Percentiles rank a stretch among this genome's conserved stretches.
Conservation (phyloP, 2,329 filamentous ascomycete species). For the Pestalotiopsis sp. region DNA sequence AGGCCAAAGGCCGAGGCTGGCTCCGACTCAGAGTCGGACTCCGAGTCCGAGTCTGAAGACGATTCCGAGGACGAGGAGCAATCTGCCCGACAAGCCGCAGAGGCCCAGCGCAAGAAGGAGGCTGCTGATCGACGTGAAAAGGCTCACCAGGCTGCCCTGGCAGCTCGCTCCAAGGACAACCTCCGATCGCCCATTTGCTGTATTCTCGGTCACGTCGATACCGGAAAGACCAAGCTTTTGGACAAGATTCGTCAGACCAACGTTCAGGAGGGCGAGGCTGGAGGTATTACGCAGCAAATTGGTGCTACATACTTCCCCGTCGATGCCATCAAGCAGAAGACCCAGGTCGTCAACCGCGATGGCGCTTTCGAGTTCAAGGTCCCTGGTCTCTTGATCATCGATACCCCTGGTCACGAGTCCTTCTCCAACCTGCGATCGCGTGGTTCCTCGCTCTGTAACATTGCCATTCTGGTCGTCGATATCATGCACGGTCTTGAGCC, state of each 20-base stretch:
- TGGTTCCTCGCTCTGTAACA: constrained; percentile 98
- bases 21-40: constrained; percentile 48
- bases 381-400: constrained; percentile 92
- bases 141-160: constrained; percentile 88
- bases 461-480: constrained; percentile 97
- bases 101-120: constrained; percentile 81
- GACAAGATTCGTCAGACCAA: constrained; percentile 99
- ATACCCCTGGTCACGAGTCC: constrained; percentile 99
- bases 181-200: constrained; percentile 98
- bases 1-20: constrained; percentile 34
- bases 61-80: constrained; percentile 71
- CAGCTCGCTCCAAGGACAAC: constrained; percentile 89
- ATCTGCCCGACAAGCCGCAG: constrained; percentile 73
- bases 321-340: constrained; percentile 91
- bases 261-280: constrained; percentile 97
- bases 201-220: constrained; percentile 99
- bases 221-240: constrained; percentile 97
- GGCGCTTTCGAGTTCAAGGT: constrained; percentile 95
- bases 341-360: constrained; percentile 88
- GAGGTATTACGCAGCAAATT: constrained; percentile 99
- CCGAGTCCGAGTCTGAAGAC: constrained; percentile 51
- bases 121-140: constrained; percentile 86
- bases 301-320: constrained; percentile 99
- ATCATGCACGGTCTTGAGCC: constrained; percentile 99
- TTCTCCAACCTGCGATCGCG: constrained; percentile 97